phyloP scores from a whole-genome alignment of 345 rosid species.

The Corchorus capsularis region DNA sequence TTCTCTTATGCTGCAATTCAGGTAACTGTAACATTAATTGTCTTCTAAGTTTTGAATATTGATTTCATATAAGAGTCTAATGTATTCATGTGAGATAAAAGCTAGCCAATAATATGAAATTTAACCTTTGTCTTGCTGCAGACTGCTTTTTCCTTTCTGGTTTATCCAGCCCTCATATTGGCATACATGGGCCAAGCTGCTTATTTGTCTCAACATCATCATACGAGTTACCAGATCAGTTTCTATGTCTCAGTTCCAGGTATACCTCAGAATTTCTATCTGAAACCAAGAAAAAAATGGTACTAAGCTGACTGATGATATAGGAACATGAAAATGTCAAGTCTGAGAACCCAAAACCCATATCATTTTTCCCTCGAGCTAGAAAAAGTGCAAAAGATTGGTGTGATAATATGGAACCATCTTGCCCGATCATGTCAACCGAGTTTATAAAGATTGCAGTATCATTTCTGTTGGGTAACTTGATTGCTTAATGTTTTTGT shows the following conservation, averaged over 20 bases:
- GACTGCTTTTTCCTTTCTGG: conserved; percentile 95
- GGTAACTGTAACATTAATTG: conserved; percentile 32
- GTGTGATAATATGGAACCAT: not conserved
- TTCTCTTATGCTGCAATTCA: conserved; percentile 94
- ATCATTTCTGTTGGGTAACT: not conserved
- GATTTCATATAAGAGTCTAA: not conserved
- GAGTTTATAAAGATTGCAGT: not conserved
- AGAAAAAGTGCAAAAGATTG: not conserved
- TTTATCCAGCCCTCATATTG: conserved; percentile 96
- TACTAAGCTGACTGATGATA: conserved; percentile 7
- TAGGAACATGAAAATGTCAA: not conserved
- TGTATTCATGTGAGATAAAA: not conserved
- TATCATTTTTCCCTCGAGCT: not conserved
- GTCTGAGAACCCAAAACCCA: not conserved
- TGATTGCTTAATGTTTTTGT: conserved; percentile 23
- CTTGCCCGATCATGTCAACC: not conserved
- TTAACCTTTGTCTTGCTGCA: conserved; percentile 25
- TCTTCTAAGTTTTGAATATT: not conserved
- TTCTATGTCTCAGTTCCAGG: conserved; percentile 96
- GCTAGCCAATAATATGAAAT: conserved; percentile 1
- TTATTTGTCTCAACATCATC: conserved; percentile 86
- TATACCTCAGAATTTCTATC: conserved; percentile 26
- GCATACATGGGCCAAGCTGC: conserved; percentile 99
- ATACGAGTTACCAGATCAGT: conserved; percentile 58
- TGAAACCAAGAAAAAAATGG: not conserved